Conservation (phyloP, 1,284 basidiomycete species). For the Fistulinella cinereoalba region DNA sequence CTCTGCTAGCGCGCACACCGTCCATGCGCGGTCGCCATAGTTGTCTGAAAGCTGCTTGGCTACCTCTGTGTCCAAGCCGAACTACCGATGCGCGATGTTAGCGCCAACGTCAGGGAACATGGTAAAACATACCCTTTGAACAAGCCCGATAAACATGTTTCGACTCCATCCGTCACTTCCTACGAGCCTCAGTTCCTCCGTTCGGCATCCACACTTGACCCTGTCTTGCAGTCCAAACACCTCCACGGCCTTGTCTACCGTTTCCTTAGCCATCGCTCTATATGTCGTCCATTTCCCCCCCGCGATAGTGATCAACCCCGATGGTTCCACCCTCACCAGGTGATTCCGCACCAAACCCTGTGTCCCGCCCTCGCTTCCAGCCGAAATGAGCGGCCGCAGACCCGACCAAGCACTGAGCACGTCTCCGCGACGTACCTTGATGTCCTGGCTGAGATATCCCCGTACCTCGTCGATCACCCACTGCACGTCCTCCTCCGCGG, state of each 20-base stretch:
- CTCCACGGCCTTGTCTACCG: conserved; percentile 80
- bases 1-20: conserved; percentile 80
- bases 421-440: conserved; percentile 93
- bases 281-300: conserved; percentile 99
- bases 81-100: conserved; percentile 42
- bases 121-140: conserved; percentile 69
- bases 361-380: conserved; percentile 62
- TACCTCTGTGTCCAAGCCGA: conserved; percentile 88
- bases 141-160: conserved; percentile 96
- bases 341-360: conserved; percentile 93
- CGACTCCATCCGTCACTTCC: conserved; percentile 95
- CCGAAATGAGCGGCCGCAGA: conserved; percentile 85
- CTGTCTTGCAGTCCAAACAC: conserved; percentile 65
- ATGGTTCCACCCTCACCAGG: conserved; percentile 83
- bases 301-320: conserved; percentile 90
- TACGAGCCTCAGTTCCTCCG: conserved; percentile 78
- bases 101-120: too few species aligned
- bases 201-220: conserved; percentile 69
- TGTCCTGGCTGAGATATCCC: conserved; percentile 87
- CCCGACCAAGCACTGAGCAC: conserved; percentile 97
- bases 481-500: conserved; percentile 91
- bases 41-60: conserved; percentile 91
- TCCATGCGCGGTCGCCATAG: conserved; percentile 97
- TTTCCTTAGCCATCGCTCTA: conserved; percentile 94
- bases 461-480: conserved; percentile 95